Conservation (phyloP, 169 alveolate species). For the Miamiensis avidus region DNA sequence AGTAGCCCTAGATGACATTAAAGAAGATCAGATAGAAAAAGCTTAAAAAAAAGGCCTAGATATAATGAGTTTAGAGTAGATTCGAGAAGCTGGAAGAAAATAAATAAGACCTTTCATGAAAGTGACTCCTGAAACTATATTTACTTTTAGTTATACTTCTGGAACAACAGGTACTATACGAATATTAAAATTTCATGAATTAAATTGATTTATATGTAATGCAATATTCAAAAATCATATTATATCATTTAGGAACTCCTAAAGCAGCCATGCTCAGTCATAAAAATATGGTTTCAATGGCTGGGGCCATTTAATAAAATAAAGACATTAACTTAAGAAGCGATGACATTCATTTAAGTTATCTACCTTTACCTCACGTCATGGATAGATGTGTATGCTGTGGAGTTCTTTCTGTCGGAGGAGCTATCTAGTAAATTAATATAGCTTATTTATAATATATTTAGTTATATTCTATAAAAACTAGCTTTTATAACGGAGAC, state of each 20-base stretch:
- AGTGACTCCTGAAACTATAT: constrained; percentile 48
- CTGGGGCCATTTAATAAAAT: constrained; percentile 16
- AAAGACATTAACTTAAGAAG: constrained; percentile 31
- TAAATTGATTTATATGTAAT: too few species aligned
- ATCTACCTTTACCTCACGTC: constrained; percentile 72
- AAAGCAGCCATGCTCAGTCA: constrained; percentile 97
- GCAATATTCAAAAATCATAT: too few species aligned
- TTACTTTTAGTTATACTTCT: constrained; percentile 74
- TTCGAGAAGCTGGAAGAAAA: constrained; percentile 17
- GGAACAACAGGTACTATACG: constrained; percentile 87
- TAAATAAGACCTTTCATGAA: constrained; percentile 1
- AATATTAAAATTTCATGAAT: too few species aligned
- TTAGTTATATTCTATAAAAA: too few species aligned
- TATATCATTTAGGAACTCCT: too few species aligned
- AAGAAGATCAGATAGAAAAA: background rate
- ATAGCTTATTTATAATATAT: too few species aligned
- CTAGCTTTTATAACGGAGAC: constrained; percentile 33
- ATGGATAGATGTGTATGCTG: constrained; percentile 49
- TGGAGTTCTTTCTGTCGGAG: constrained; percentile 30
- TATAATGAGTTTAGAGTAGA: background rate
- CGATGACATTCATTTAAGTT: constrained; percentile 30
- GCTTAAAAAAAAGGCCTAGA: constrained; percentile 12
- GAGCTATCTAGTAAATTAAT: constrained; percentile 30
- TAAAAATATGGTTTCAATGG: constrained; percentile 73
- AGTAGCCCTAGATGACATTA: constrained; percentile 15